These are phyloP conservation scores for Moricandia moricandioides DNA, from an alignment of 345 rosid genomes.

Conservation along the genomic window DNA sequence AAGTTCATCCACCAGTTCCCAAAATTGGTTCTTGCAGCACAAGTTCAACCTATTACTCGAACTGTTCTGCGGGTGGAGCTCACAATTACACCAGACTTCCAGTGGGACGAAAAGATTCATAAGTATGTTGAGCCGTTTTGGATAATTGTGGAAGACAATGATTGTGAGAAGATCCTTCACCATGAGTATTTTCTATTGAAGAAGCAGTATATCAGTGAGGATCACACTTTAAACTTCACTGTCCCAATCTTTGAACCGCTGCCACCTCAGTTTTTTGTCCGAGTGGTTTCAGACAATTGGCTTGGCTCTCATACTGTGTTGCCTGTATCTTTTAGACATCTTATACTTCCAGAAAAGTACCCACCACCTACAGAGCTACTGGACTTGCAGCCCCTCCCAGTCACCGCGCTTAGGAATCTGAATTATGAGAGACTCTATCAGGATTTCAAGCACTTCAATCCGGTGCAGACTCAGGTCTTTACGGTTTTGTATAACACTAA, in stretches of 20 bases:
- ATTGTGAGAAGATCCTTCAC: constrained; percentile 90
- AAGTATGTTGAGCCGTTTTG: constrained; percentile 96
- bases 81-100: constrained; percentile 85
- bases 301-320: constrained; percentile 85
- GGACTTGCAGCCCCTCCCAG: constrained; percentile 93
- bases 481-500: constrained; percentile 79
- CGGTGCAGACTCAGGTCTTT: constrained; percentile 96
- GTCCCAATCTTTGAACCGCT: constrained; percentile 93
- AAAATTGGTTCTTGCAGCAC: constrained; percentile 74
- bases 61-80: constrained; percentile 82
- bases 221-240: constrained; percentile 83
- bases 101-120: constrained; percentile 92
- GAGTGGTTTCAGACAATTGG: constrained; percentile 93
- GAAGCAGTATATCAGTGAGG: constrained; percentile 81
- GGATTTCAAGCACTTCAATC: constrained; percentile 90
- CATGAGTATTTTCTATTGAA: constrained; percentile 90
- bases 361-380: constrained; percentile 96
- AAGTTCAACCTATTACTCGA: constrained; percentile 90
- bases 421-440: constrained; percentile 77
- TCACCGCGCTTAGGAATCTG: constrained; percentile 87
- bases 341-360: constrained; percentile 92
- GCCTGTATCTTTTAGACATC: constrained; percentile 91
- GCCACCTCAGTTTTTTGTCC: constrained; percentile 90
- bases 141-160: constrained; percentile 93
- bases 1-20: constrained; percentile 90